Evolutionary conservation across 2,329 filamentous ascomycete species (phyloP), one percentile per base, ranked within the genome.

Genomic region (Paramyrothecium roridum): DNA sequence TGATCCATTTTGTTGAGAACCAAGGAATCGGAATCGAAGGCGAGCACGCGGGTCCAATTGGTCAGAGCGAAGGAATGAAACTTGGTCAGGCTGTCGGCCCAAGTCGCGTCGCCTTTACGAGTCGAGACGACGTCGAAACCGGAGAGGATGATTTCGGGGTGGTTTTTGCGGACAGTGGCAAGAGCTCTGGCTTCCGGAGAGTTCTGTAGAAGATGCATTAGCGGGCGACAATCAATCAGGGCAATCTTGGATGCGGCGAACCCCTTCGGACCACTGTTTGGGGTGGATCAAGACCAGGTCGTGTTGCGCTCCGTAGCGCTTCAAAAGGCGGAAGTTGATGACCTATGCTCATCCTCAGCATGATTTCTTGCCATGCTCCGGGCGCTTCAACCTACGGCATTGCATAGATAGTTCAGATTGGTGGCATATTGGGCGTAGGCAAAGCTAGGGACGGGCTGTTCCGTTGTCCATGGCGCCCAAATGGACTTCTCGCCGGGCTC

Each of bases 51-150:
- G 12, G 56, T 54, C 43, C 37, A 58, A 50, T 56, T 49, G 3
- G 49, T 58, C 7, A 58, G 54, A 23, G 52, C 34, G 45, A 58
- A 54, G 2, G 56, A 48, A 30, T 58, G 52, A 52, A 56, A 52
- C 26, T 58, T 58, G 19, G 54, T 58, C 8, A 58, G 49, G 49
- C 56, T 58, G 23, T 52, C 52, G 2, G 45, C 13, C 56, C 56
- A 58, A 10, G 56, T 58, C 10, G 54, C 37, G 49, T 58, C 56
- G n/a, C 54, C 56, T 21, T 58, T 56, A 48, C 19, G 8, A n/a
- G 56, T 58, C 10, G 54, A 52, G 26, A 54, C 26, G 46, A 54
- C 49, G 12, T 49, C 49, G 30, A 56, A 51, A 19, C 54, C 54
- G 11, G 37, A 49, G 13, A 56, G 45, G 22, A 52, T 20, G 20